Evolutionary conservation across 148 eudicot species (phyloP).

Genomic region (Simmondsia chinensis): DNA sequence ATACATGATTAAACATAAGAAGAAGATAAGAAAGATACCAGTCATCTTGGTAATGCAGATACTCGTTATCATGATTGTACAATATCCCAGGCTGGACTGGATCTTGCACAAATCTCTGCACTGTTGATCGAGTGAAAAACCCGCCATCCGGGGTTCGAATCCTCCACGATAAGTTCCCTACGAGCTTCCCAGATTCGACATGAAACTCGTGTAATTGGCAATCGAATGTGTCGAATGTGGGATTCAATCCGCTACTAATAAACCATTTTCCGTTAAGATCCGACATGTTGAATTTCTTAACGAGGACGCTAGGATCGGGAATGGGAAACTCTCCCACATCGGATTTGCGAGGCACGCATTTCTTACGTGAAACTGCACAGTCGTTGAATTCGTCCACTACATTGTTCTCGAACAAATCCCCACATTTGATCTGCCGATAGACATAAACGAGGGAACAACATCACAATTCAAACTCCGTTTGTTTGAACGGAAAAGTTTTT

Average conservation of each 20-base stretch:
- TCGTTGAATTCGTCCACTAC: constrained; percentile 96
- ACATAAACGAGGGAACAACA: background rate
- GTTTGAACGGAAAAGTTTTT: too few species aligned
- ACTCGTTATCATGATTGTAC: constrained; percentile 95
- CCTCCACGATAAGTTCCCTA: constrained; percentile 76
- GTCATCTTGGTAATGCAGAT: constrained; percentile 97
- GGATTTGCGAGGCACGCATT: constrained; percentile 88
- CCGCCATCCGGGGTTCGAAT: constrained; percentile 84
- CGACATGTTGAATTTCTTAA: constrained; percentile 51
- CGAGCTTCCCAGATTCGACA: constrained; percentile 59
- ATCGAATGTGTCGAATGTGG: constrained; percentile 80
- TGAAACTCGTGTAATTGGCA: constrained; percentile 94
- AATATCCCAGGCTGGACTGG: constrained; percentile 67
- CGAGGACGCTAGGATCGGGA: constrained; percentile 64
- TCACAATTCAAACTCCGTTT: too few species aligned
- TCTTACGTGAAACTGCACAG: constrained; percentile 95
- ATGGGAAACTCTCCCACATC: constrained; percentile 94
- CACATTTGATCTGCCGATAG: constrained; percentile 78
- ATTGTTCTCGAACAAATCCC: constrained; percentile 87
- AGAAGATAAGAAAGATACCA: constrained; percentile 38
- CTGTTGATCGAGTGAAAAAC: constrained; percentile 77
- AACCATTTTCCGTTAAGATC: constrained; percentile 90
- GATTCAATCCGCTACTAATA: constrained; percentile 83
- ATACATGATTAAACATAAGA: background rate
- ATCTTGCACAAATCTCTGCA: constrained; percentile 89